Conservation (phyloP, 2,329 filamentous ascomycete genomes). For the Pestalotiopsis sp. region DNA sequence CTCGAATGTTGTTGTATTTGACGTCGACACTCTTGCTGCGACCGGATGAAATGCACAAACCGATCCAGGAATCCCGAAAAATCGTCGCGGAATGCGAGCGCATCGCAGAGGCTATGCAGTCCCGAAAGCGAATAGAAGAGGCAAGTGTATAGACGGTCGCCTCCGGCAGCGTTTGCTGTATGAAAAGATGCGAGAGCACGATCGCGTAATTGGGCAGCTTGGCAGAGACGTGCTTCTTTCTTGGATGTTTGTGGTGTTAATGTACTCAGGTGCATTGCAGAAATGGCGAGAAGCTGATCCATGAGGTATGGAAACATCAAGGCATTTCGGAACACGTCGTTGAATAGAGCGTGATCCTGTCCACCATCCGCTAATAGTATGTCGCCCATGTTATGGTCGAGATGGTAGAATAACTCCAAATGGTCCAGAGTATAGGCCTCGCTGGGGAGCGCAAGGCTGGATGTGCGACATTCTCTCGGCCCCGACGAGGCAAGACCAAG, state of each 20-base stretch:
- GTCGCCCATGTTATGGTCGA: not conserved
- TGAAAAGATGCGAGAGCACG: not conserved
- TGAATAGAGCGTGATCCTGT: not conserved
- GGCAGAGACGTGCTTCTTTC: not conserved
- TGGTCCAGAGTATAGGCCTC: not conserved
- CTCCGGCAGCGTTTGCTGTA: not conserved
- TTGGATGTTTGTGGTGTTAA: not conserved
- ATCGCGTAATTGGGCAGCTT: not conserved
- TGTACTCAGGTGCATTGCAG: not conserved
- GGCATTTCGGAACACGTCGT: not conserved
- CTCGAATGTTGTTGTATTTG: not conserved
- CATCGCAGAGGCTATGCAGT: not conserved
- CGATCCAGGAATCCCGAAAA: not conserved
- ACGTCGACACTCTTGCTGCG: not conserved
- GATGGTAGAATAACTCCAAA: not conserved
- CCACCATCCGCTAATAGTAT: not conserved
- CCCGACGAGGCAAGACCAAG: not conserved
- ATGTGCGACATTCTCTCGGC: not conserved
- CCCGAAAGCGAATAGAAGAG: not conserved
- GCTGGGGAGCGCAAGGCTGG: not conserved
- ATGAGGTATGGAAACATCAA: not conserved
- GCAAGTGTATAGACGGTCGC: not conserved
- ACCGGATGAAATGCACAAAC: not conserved
- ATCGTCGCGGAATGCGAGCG: not conserved
- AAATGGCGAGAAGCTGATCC: constrained; percentile 1